These are phyloP conservation scores for Escovopsis sp. DNA, from an alignment of 2,329 filamentous ascomycete species.

Conservation along the genomic window DNA sequence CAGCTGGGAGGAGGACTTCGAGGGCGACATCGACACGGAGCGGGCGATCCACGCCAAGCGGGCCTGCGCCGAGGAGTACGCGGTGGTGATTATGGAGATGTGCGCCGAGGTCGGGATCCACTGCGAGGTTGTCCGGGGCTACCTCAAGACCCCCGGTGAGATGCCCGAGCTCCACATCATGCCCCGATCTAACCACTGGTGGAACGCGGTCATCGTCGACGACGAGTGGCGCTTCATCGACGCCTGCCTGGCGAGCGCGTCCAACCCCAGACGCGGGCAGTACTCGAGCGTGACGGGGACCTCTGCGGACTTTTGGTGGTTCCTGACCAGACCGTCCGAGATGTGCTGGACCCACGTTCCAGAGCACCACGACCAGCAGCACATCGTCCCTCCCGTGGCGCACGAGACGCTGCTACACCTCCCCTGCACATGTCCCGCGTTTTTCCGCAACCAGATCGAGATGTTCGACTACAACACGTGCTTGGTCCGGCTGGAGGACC, in stretches of 20 bases:
- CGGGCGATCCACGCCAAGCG: constrained; percentile 72
- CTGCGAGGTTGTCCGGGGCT: constrained; percentile 76
- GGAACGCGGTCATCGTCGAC: constrained; percentile 89
- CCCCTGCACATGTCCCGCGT: constrained; percentile 72
- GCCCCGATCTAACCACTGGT: constrained; percentile 89
- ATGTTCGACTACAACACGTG: constrained; percentile 88
- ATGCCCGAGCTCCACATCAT: constrained; percentile 63
- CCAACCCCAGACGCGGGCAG: constrained; percentile 61
- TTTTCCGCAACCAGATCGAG: constrained; percentile 67
- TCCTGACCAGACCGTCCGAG: constrained; percentile 76
- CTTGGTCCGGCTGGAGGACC: constrained; percentile 66
- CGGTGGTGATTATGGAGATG: constrained; percentile 81
- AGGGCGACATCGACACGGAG: constrained; percentile 68
- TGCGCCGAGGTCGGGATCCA: constrained; percentile 77
- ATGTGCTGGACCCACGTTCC: constrained; percentile 94
- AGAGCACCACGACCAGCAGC: constrained; percentile 73
- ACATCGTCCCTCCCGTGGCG: constrained; percentile 76
- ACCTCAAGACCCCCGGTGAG: constrained; percentile 82
- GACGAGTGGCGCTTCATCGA: constrained; percentile 95
- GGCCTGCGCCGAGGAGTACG: constrained; percentile 79
- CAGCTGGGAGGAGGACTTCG: constrained; percentile 87
- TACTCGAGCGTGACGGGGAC: constrained; percentile 61
- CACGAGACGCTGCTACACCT: constrained; percentile 76
- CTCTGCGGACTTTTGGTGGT: constrained; percentile 79
- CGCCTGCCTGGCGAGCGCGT: constrained; percentile 79